Base-by-base conservation (phyloP, 2,329 filamentous ascomycete genomes). In the Rutstroemia sp. region DNA sequence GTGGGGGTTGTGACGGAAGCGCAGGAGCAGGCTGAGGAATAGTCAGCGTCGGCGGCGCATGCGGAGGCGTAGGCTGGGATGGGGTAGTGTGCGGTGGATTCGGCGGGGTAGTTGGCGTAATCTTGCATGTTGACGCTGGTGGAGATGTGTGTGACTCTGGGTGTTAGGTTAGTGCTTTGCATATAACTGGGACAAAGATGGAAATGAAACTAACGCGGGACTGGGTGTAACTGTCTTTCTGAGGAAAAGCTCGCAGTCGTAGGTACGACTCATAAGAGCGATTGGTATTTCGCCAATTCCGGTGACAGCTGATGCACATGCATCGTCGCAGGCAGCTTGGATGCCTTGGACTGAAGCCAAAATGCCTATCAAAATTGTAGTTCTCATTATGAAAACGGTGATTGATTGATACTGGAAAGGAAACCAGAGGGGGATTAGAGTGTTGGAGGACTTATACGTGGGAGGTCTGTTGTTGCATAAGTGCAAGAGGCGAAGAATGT, bases 21-120 rank as follows among this genome's bases (percentile, higher is more conserved):
- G 14, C 55, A 57, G 9, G 19, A n/a, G 37, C 55, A 57, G 4
- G 55, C 55, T 5, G 55, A 57, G 10, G 55, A 21, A 12, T 57
- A 57, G 1, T 25, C 44, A 27, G 30, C n/a, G 7, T 19, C 19
- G 12, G 34, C 50, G 7, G 44, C 27, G 44, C 55, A 57, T 5
- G 42, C 51, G 19, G 55, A 46, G 5, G 55, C 55, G 5, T 57
- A 57, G 23, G 27, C 44, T 16, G 55, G 55, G 27, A 57, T 44
- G 8, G 41, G 14, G 4, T 21, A 30, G 17, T 30, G 21, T 4
- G 17, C 21, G 1, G 41, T 39, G 3, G 27, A 23, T 27, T 10
- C 5, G 9, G 46, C 25, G 12, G 52, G 44, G 37, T 37, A 34
- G 17, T 27, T 10, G 14, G 12, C 42, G 41, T 48, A 57, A 30